These are phyloP conservation scores for Daldinia eschscholtzii DNA, from an alignment of 2,329 filamentous ascomycete species.

Conservation along the genomic window DNA sequence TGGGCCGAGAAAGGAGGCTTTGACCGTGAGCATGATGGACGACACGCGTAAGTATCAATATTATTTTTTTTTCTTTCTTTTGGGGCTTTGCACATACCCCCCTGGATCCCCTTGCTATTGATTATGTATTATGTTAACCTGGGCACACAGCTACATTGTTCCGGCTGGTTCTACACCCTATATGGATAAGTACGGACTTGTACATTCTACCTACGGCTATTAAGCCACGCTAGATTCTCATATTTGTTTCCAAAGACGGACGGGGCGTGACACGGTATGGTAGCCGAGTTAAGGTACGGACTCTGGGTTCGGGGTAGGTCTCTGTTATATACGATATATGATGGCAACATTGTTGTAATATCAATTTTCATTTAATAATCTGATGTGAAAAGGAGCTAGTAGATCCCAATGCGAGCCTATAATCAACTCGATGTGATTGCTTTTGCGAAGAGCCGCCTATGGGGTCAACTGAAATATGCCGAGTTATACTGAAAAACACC, in stretches of 20 bases:
- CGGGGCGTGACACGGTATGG: not conserved
- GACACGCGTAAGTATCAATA: slow-evolving; percentile 15
- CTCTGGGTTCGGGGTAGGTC: not conserved
- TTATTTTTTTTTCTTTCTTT: not conserved
- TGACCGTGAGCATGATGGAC: slow-evolving; percentile 28
- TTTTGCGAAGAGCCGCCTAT: not conserved
- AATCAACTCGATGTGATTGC: not conserved
- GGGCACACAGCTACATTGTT: not conserved
- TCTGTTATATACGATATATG: not conserved
- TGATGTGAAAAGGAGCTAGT: no score
- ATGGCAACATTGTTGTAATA: not conserved
- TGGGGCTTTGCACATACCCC: no score
- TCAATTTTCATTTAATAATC: not conserved
- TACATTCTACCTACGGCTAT: not conserved
- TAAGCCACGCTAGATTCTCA: not conserved
- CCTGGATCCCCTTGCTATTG: not conserved
- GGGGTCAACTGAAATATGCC: not conserved
- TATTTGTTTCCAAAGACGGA: not conserved
- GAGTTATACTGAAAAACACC: not conserved
- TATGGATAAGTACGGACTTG: slow-evolving; percentile 25
- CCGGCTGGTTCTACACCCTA: not conserved
- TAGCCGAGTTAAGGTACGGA: not conserved
- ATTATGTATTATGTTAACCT: not conserved
- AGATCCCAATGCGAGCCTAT: not conserved
- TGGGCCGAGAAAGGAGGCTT: slow-evolving; percentile 34